Evolutionary conservation across 208 protist species (phyloP).

Genomic region (Zelonia costaricensis): DNA sequence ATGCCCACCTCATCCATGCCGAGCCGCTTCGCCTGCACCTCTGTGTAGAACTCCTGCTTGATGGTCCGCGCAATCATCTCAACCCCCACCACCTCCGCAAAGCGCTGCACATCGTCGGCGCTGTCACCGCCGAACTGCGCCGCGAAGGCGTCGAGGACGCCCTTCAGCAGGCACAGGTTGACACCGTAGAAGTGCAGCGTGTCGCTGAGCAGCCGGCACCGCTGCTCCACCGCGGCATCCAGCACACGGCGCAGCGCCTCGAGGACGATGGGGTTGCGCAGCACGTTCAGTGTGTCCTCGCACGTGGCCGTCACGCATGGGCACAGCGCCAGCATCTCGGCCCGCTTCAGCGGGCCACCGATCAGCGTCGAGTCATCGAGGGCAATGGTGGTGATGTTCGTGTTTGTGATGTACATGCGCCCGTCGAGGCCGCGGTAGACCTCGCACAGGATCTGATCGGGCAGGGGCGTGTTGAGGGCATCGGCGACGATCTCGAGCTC

Average conservation of each 20-base stretch:
- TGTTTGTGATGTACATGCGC: conserved; percentile 79
- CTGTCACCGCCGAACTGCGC: conserved; percentile 2
- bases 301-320: conserved; percentile 49
- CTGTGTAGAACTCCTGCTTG: conserved; percentile 84
- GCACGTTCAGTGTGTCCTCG: conserved; percentile 51
- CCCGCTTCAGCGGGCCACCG: conserved; percentile 77
- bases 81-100: conserved; percentile 39
- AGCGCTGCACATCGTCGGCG: conserved; percentile 8
- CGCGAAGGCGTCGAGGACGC: conserved; percentile 40
- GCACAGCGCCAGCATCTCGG: conserved; percentile 72
- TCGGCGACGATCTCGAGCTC: conserved; percentile 75
- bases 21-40: conserved; percentile 79
- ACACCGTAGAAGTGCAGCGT: conserved; percentile 65
- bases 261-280: conserved; percentile 40
- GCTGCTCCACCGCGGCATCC: conserved; percentile 22
- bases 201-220: conserved; percentile 12
- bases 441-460: conserved; percentile 50
- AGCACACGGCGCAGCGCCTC: conserved; percentile 35
- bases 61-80: conserved; percentile 79
- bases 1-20: conserved; percentile 53
- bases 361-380: conserved; percentile 41
- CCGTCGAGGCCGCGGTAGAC: conserved; percentile 81
- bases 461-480: conserved; percentile 68
- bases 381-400: conserved; percentile 74
- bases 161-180: conserved; percentile 76